Base-by-base conservation (phyloP, 129 eudicot species). In the Helianthus tuberosus region DNA sequence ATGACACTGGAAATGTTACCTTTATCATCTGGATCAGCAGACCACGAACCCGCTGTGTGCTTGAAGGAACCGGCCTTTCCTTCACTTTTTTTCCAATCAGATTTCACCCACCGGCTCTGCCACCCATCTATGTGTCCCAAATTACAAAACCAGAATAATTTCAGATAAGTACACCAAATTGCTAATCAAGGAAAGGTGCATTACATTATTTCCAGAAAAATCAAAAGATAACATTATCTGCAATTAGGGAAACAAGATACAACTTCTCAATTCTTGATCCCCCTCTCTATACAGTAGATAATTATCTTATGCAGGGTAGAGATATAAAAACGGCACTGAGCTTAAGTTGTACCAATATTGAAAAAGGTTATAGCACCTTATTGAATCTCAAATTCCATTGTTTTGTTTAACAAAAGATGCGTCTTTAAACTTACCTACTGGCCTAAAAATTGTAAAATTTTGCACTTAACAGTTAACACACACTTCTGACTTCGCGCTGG, bases 11-110 rank as follows among this genome's bases (percentile, higher is more conserved):
- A 73, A 63, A 35, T 20, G 75, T 52, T 76, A 95, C 99, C 99
- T 87, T 84, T 95, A 57, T 95, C 99, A 80, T 95, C 99, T 36
- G 94, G 96, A 68, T 95, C 99, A 64, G 80, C 97, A 14, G 91
- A 82, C 99, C 99, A 95, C 39, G 89, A 89, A 54, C 99, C 99
- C 27, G 97, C 92, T 11, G 99, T 85, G 82, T 95, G 99, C 89
- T 95, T 95, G 75, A 95, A 95, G n/a, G 89, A 48, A 43, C 99
- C 99, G 5, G 97, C 99, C 79, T 95, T 95, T 50, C 99, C 99
- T 75, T 95, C 99, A 66, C 81, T 84, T 75, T 71, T 89, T 78
- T 91, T 95, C 99, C 99, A 95, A 74, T 95, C 99, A 64, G 99
- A 95, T 64, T 35, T 82, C 75, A 95, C 96, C 99, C 99, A 95